These are phyloP conservation scores for Termitomyces sp. DNA, from an alignment of 768 basidiomycete genomes.

Conservation along the genomic window DNA sequence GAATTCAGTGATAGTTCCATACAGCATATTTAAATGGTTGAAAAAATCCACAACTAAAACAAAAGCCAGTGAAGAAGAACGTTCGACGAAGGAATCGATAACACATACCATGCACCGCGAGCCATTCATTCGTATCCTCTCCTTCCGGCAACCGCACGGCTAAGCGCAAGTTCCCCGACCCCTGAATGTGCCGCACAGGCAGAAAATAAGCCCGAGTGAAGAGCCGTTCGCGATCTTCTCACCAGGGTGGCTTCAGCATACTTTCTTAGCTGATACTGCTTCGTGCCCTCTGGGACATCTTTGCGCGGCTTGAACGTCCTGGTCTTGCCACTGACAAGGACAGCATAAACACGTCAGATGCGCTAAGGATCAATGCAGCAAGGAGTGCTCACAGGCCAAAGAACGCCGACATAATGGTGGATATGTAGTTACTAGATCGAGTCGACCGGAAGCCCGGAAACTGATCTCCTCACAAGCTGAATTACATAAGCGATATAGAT, in stretches of 20 bases:
- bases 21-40: conserved; percentile 99
- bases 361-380: not conserved
- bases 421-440: not conserved
- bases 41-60: conserved; percentile 94
- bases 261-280: conserved; percentile 97
- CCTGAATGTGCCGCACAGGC: conserved; percentile 43
- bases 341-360: conserved; percentile 4
- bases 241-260: conserved; percentile 96
- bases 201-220: conserved; percentile 2
- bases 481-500: conserved; percentile 1
- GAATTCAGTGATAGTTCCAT: conserved; percentile 97
- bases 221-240: conserved; percentile 21
- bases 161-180: conserved; percentile 90
- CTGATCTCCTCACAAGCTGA: not conserved
- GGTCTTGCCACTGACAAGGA: conserved; percentile 68
- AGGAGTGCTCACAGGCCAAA: conserved; percentile 70
- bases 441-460: not conserved
- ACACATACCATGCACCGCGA: conserved; percentile 94
- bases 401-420: conserved; percentile 72
- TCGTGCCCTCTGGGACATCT: conserved; percentile 93
- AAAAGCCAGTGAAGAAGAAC: conserved; percentile 1
- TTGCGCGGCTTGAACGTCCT: conserved; percentile 96
- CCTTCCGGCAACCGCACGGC: conserved; percentile 96
- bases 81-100: not conserved
- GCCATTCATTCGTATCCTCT: conserved; percentile 97